These are phyloP conservation scores for Gomphus bonarii DNA, from an alignment of 1,284 basidiomycete species.

Conservation along the genomic window DNA sequence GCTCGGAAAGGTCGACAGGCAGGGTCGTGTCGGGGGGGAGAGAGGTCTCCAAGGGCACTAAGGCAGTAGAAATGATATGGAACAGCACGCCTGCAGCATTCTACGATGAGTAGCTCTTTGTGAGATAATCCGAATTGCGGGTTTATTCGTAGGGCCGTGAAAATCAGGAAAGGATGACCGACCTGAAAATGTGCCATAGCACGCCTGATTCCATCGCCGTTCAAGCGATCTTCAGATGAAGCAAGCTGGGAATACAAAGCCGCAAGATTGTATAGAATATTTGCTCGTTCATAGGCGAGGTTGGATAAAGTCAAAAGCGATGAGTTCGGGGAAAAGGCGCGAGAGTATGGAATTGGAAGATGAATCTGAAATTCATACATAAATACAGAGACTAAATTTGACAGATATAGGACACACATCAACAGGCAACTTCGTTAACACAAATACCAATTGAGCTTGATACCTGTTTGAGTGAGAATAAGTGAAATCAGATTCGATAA, in stretches of 20 bases:
- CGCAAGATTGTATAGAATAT: constrained; percentile 77
- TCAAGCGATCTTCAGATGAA: constrained; percentile 54
- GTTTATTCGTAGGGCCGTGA: neutral
- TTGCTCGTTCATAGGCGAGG: constrained; percentile 69
- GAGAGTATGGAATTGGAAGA: constrained; percentile 66
- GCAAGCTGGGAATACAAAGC: constrained; percentile 72
- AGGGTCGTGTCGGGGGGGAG: constrained; percentile 38
- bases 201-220: constrained; percentile 67
- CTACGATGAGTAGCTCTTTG: constrained; percentile 28
- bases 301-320: constrained; percentile 59
- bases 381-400: neutral
- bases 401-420: constrained; percentile 37
- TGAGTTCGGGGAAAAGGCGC: constrained; percentile 43
- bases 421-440: constrained; percentile 62
- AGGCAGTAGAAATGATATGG: constrained; percentile 46
- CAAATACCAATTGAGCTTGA: constrained; percentile 77
- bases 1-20: constrained; percentile 54
- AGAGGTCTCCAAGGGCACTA: constrained; percentile 46
- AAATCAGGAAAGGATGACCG: constrained; percentile 16
- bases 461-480: constrained; percentile 43
- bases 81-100: constrained; percentile 68
- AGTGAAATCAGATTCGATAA: neutral
- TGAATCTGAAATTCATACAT: constrained; percentile 47
- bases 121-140: neutral
- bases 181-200: constrained; percentile 69